Conservation (phyloP, 1,284 basidiomycete species). For the Moesziomyces aphidis region DNA sequence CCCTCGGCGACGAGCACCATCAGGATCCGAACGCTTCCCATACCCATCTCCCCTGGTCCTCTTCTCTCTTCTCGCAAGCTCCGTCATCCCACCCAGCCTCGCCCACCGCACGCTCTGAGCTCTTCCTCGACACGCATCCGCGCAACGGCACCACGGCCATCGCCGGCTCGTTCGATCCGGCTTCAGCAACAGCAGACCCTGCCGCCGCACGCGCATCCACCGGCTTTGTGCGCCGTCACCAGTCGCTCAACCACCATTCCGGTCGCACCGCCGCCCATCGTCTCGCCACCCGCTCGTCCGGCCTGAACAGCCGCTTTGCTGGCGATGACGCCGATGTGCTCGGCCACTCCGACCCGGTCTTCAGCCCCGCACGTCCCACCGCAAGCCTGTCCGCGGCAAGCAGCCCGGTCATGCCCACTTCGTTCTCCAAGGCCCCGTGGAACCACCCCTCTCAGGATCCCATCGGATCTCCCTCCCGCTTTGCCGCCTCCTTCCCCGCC, state of each 20-base stretch:
- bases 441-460: conserved; percentile 34
- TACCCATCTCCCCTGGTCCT: conserved; percentile 33
- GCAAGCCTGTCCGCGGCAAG: conserved; percentile 33
- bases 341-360: conserved; percentile 15
- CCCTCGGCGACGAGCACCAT: conserved; percentile 45
- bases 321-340: conserved; percentile 7
- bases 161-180: conserved; percentile 21
- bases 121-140: conserved; percentile 13
- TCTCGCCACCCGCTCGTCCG: conserved; percentile 31
- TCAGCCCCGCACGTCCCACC: conserved; percentile 36
- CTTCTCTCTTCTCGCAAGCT: conserved; percentile 24
- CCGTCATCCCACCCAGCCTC: conserved; percentile 30
- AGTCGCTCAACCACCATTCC: conserved; percentile 56
- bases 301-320: conserved; percentile 13
- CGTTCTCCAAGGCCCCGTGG: conserved; percentile 39
- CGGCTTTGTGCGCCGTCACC: conserved; percentile 47
- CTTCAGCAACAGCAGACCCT: conserved; percentile 28
- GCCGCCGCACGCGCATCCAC: conserved; percentile 19
- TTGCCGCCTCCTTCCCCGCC: conserved; percentile 37
- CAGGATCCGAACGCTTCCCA: conserved; percentile 24
- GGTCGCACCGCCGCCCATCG: conserved; percentile 35
- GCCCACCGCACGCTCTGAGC: conserved; percentile 24
- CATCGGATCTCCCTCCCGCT: conserved; percentile 47
- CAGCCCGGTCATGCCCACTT: conserved; percentile 34
- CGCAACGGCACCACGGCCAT: conserved; percentile 23